Conservation (phyloP, 495 filamentous ascomycete species). For the Elasticomyces elasticus region DNA sequence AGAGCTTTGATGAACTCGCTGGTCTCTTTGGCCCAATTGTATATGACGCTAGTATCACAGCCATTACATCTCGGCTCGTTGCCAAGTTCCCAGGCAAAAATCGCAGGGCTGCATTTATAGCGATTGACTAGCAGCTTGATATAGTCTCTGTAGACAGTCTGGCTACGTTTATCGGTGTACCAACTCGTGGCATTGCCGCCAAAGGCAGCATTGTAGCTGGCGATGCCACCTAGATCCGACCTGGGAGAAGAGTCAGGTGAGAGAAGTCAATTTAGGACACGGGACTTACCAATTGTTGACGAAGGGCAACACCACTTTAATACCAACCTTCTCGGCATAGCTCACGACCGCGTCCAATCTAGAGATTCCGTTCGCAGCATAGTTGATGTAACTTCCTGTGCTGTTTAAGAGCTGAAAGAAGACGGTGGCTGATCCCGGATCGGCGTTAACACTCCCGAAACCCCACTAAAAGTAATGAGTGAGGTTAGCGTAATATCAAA, state of each 20-base stretch:
- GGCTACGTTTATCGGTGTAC: slow-evolving; percentile 8
- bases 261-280: background rate
- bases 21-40: slow-evolving; percentile 49
- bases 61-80: slow-evolving; percentile 45
- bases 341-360: slow-evolving; percentile 11
- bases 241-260: background rate
- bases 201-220: slow-evolving; percentile 13
- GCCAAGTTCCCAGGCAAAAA: slow-evolving; percentile 63
- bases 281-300: slow-evolving; percentile 13
- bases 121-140: slow-evolving; percentile 52
- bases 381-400: slow-evolving; percentile 32
- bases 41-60: slow-evolving; percentile 3
- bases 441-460: slow-evolving; percentile 15
- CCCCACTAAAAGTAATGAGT: no score
- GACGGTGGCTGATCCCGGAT: slow-evolving; percentile 17
- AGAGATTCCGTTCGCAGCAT: slow-evolving; percentile 14
- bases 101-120: slow-evolving; percentile 46
- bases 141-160: slow-evolving; percentile 48
- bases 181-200: slow-evolving; percentile 16
- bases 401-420: slow-evolving; percentile 33
- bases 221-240: slow-evolving; percentile 14
- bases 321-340: background rate
- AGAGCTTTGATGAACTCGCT: slow-evolving; percentile 54
- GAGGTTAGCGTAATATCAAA: no score
- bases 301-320: slow-evolving; percentile 9